Evolutionary conservation across 2,329 filamentous ascomycete genomes (phyloP).

Genomic region (Intubia oerlemansii): DNA sequence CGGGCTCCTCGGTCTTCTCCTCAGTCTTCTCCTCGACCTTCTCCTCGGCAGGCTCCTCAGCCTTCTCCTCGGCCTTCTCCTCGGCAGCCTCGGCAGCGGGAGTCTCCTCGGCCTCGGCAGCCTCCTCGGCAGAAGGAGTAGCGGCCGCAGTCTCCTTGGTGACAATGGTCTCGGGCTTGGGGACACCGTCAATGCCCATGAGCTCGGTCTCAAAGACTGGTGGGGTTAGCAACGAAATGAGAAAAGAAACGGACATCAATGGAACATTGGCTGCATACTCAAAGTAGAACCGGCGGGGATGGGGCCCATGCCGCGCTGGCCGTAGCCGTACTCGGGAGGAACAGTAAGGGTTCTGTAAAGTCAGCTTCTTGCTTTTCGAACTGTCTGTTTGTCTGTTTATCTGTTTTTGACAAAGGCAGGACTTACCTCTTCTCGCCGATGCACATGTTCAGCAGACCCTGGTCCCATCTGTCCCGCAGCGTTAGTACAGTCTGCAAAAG

Average conservation of each 20-base stretch:
- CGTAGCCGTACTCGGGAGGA: constrained; percentile 71
- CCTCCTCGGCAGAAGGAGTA: too few species aligned
- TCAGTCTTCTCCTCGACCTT: background rate
- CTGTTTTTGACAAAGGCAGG: too few species aligned
- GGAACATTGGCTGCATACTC: constrained; percentile 31
- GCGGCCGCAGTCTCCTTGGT: too few species aligned
- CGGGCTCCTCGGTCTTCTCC: constrained; percentile 12
- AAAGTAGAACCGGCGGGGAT: constrained; percentile 69
- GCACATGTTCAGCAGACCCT: constrained; percentile 84
- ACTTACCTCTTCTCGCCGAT: constrained; percentile 63
- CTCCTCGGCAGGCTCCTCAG: background rate
- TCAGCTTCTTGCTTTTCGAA: too few species aligned
- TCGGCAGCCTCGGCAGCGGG: background rate
- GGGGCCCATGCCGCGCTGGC: constrained; percentile 51
- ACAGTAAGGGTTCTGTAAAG: constrained; percentile 53
- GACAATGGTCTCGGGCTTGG: too few species aligned
- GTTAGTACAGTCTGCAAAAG: background rate
- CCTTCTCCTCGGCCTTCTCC: background rate
- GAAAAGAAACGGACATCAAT: background rate
- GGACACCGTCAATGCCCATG: constrained; percentile 59
- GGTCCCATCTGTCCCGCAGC: constrained; percentile 62
- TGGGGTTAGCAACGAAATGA: too few species aligned
- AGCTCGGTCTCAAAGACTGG: constrained; percentile 53
- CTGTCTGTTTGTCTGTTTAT: too few species aligned
- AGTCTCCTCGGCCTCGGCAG: background rate